phyloP scores from a whole-genome alignment of 306 rosid genomes.

The Pyrus betulifolia region DNA sequence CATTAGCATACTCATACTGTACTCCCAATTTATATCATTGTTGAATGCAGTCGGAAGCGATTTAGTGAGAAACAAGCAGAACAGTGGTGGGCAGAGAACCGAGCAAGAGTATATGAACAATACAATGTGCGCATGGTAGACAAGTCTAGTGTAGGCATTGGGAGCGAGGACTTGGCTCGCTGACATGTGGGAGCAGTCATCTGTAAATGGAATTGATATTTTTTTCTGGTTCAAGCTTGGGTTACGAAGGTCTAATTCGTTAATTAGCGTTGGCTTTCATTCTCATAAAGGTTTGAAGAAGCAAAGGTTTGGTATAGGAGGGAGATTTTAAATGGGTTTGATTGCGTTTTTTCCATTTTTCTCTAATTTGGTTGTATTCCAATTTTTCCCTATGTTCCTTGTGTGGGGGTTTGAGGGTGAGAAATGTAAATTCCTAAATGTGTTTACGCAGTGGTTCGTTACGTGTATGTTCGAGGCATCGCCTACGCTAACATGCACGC shows the following conservation, averaged over 20 bases:
- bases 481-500: neutral
- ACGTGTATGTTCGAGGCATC: neutral
- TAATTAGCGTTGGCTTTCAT: slow-evolving; percentile 53
- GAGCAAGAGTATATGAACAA: slow-evolving; percentile 73
- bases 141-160: slow-evolving; percentile 79
- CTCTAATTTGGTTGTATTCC: slow-evolving; percentile 31
- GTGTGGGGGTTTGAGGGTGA: slow-evolving; percentile 84
- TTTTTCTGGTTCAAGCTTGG: slow-evolving; percentile 42
- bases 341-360: slow-evolving; percentile 39
- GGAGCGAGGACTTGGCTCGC: slow-evolving; percentile 81
- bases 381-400: slow-evolving; percentile 63
- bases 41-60: slow-evolving; percentile 80
- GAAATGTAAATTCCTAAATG: slow-evolving; percentile 73
- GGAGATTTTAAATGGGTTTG: slow-evolving; percentile 56
- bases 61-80: slow-evolving; percentile 96
- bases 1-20: too few species aligned
- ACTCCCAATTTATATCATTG: slow-evolving; percentile 2
- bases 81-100: slow-evolving; percentile 98
- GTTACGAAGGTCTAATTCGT: slow-evolving; percentile 38
- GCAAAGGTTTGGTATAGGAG: slow-evolving; percentile 53
- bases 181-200: slow-evolving; percentile 36
- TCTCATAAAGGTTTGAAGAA: slow-evolving; percentile 38
- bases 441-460: slow-evolving; percentile 20
- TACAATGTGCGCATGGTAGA: slow-evolving; percentile 76
- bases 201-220: slow-evolving; percentile 58